phyloP scores from a whole-genome alignment of 768 basidiomycete species.

The Phanerochaete sordida region DNA sequence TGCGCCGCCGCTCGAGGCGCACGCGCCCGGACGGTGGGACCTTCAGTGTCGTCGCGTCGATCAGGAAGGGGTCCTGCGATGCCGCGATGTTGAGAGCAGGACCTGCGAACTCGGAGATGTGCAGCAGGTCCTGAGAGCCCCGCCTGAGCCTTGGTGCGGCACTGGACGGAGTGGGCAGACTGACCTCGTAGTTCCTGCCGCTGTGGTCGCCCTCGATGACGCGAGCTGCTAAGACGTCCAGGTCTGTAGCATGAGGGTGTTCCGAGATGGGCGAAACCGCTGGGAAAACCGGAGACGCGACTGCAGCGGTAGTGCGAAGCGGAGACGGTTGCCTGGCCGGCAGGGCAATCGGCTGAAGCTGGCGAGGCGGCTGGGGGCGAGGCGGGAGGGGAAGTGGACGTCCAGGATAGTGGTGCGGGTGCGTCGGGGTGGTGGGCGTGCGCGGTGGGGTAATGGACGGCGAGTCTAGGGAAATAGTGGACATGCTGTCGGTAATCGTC shows the following conservation, averaged over 20 bases:
- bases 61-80: conserved; percentile 5
- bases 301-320: background rate
- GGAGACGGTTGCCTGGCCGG: background rate
- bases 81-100: conserved; percentile 35
- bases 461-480: background rate
- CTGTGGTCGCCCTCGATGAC: conserved; percentile 44
- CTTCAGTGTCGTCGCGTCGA: conserved; percentile 15
- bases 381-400: conserved; percentile 52
- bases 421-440: conserved; percentile 16
- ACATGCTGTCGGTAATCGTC: conserved; percentile 1
- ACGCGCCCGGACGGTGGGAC: conserved; percentile 28
- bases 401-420: conserved; percentile 46
- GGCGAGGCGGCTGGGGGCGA: conserved; percentile 6
- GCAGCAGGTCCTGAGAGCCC: conserved; percentile 46
- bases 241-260: conserved; percentile 40
- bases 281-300: background rate
- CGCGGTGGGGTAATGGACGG: conserved; percentile 14
- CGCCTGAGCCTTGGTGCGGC: background rate
- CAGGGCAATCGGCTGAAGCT: background rate
- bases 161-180: conserved; percentile 21
- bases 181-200: conserved; percentile 64
- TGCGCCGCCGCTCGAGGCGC: conserved; percentile 55
- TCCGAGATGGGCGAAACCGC: background rate
- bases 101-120: conserved; percentile 61
- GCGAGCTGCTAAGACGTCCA: conserved; percentile 58